A percentile compares a stretch with the other conserved stretches of the same genome.
phyloP scores from a whole-genome alignment of 345 rosid genomes.

The Lepidium sativum region DNA sequence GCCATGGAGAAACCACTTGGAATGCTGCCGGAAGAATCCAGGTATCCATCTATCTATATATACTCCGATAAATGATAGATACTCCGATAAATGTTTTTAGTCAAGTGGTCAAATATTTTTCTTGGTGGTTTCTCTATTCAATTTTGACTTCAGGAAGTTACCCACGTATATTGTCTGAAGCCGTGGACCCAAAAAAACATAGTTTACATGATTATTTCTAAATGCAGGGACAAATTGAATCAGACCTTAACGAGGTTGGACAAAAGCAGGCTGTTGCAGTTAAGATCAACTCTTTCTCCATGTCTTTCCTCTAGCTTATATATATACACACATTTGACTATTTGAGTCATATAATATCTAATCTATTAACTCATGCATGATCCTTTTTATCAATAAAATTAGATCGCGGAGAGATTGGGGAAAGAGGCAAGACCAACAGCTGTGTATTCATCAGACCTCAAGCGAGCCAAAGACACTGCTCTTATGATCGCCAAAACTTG shows the following conservation, averaged over 20 bases:
- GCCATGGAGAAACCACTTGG: conserved; percentile 36
- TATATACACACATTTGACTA: no score
- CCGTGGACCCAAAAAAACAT: no score
- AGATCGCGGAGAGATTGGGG: conserved; percentile 29
- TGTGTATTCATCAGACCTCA: conserved; percentile 30
- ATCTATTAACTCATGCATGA: no score
- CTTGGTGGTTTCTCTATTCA: no score
- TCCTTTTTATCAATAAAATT: neutral
- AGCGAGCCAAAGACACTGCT: conserved; percentile 33
- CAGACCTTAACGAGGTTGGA: conserved; percentile 31
- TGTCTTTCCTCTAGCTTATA: no score
- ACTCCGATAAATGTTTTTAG: no score
- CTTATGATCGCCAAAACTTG: conserved; percentile 21
- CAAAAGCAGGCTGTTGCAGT: conserved; percentile 35
- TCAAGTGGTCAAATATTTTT: no score
- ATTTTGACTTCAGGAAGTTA: no score
- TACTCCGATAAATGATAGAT: no score
- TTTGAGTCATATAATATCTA: no score
- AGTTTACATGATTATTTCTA: neutral
- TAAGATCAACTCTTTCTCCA: conserved; percentile 16
- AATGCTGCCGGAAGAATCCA: conserved; percentile 34
- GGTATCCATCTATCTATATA: conserved; percentile 3
- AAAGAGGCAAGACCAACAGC: conserved; percentile 23
- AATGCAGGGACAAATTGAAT: conserved; percentile 28
- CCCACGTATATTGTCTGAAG: no score